Evolutionary conservation across 2,329 filamentous ascomycete genomes (phyloP).

Genomic region (Ophiostoma montium): DNA sequence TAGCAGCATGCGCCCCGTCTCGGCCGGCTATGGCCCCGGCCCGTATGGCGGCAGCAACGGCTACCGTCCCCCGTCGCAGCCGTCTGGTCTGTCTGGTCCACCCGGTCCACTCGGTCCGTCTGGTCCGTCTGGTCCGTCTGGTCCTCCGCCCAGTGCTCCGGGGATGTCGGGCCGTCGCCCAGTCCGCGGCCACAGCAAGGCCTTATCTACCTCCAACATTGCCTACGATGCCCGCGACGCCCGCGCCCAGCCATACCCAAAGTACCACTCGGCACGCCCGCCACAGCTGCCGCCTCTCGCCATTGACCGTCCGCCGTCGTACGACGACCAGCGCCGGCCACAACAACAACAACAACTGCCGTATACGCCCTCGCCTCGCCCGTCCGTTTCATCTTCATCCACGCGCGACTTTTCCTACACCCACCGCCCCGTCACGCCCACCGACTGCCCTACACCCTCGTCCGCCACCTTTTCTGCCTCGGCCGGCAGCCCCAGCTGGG

Average conservation of each 20-base stretch:
- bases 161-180: neutral
- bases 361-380: neutral
- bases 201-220: constrained; percentile 76
- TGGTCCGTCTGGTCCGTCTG: constrained; percentile 38
- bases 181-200: constrained; percentile 72
- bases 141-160: neutral
- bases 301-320: constrained; percentile 54
- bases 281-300: constrained; percentile 29
- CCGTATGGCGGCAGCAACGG: neutral
- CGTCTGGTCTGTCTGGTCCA: neutral
- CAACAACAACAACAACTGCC: neutral
- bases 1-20: neutral
- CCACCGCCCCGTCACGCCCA: constrained; percentile 53
- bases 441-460: constrained; percentile 68
- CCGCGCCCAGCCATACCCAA: constrained; percentile 18
- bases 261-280: neutral
- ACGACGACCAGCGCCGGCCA: constrained; percentile 50
- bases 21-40: neutral
- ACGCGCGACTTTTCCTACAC: constrained; percentile 29
- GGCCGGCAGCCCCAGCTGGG: constrained; percentile 64
- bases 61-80: neutral
- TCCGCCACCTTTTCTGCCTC: constrained; percentile 70
- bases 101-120: constrained; percentile 40
- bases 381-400: neutral
- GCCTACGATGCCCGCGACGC: constrained; percentile 35